These are phyloP conservation scores for Dalbergia cochinchinensis DNA, from an alignment of 306 rosid genomes.

Conservation along the genomic window DNA sequence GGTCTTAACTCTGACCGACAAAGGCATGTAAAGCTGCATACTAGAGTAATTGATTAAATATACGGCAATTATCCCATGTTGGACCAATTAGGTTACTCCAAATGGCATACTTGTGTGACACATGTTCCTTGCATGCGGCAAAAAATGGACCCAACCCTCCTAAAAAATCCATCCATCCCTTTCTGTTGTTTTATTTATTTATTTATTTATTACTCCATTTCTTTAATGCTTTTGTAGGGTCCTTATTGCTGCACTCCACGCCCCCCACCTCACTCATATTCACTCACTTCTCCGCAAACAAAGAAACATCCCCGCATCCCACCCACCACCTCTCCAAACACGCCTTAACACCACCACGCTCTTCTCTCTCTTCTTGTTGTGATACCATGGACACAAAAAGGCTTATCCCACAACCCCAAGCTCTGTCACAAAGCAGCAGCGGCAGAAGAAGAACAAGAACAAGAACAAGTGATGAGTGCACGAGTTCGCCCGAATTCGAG, in stretches of 20 bases:
- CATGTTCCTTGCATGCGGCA: conserved; percentile 38
- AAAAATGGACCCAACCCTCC: conserved; percentile 26
- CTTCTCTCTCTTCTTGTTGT: not conserved
- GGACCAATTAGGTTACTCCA: not conserved
- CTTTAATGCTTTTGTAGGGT: conserved; percentile 47
- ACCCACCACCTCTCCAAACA: not conserved
- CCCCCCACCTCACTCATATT: not conserved
- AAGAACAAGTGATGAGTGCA: conserved; percentile 42
- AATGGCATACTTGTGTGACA: conserved; percentile 23
- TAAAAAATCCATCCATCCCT: conserved; percentile 25
- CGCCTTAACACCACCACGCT: too few relatives aligned
- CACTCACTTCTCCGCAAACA: not conserved
- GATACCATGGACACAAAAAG: conserved; percentile 54
- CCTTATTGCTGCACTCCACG: not conserved
- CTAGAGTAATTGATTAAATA: not conserved
- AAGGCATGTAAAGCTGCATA: not conserved
- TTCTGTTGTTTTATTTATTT: not conserved
- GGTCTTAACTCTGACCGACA: not conserved
- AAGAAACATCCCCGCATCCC: conserved; percentile 9
- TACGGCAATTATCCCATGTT: not conserved
- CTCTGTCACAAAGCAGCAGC: conserved; percentile 31
- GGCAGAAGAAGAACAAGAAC: conserved; percentile 44
- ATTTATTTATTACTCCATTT: not conserved
- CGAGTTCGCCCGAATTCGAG: conserved; percentile 87
- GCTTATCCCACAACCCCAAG: conserved; percentile 15